Conservation (phyloP, 106 monocot genomes). For the Agapanthus africanus region DNA sequence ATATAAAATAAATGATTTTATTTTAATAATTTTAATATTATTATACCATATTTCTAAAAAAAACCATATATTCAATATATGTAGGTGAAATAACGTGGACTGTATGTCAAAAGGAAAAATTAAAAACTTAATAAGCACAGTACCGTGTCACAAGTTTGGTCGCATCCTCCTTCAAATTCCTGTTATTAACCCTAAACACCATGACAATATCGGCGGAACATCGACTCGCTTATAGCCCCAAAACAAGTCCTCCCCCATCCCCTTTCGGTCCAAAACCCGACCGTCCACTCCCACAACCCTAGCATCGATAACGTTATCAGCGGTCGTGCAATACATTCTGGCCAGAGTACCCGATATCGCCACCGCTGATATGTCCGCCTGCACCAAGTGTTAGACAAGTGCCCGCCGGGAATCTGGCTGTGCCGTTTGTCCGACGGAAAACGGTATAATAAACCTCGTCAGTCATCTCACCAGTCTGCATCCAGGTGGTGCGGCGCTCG, state of each 20-base stretch:
- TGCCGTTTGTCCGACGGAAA: conserved; percentile 4
- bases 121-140: too few relatives aligned
- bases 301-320: conserved; percentile 42
- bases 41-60: too few relatives aligned
- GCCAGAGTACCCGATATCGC: conserved; percentile 35
- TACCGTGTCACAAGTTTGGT: conserved; percentile 13
- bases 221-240: conserved; percentile 58
- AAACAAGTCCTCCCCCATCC: conserved; percentile 66
- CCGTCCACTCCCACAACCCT: conserved; percentile 25
- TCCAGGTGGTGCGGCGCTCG: conserved; percentile 28
- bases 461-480: conserved; percentile 39
- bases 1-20: too few relatives aligned
- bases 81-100: too few relatives aligned
- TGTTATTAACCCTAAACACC: conserved; percentile 17
- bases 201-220: conserved; percentile 42
- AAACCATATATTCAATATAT: too few relatives aligned
- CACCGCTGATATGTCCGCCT: conserved; percentile 46
- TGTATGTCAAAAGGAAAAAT: too few relatives aligned
- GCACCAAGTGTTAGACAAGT: conserved; percentile 32
- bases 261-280: conserved; percentile 18
- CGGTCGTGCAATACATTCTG: conserved; percentile 30
- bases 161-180: conserved; percentile 21
- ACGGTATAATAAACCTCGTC: conserved; percentile 43
- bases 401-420: conserved; percentile 32
- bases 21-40: too few relatives aligned